Base-by-base conservation (phyloP, 2,329 filamentous ascomycete species). In the Pseudophaeomoniella oleicola region DNA sequence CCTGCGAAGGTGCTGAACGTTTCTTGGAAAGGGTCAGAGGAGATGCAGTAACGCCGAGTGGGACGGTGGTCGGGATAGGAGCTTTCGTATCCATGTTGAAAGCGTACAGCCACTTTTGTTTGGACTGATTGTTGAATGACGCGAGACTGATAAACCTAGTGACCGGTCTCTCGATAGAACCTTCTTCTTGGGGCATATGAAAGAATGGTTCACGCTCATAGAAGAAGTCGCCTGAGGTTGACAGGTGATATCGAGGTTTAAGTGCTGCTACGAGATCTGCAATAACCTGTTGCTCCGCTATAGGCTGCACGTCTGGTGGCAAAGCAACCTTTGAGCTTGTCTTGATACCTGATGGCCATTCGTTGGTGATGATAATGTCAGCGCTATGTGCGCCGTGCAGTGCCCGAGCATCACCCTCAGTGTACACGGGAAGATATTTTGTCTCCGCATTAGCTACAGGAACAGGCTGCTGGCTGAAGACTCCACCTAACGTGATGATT, bases 201-300 rank as follows among this genome's bases (percentile, higher is more conserved):
- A 90, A 78, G 62, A 94, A 98, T 0, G 88, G 85, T 57, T 96
- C 90, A 38, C 90, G 77, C 60, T 98, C 88, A 54, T 79, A 96
- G 58, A 82, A 88, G 48, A 77, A 77, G 4, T 67, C 59, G 1
- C 74, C 68, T 0, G 82, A 82, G 3, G 72, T 66, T 2, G 83
- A 76, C 50, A 96, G 78, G 56, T 96, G 87, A 52, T 98, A 98
- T 17, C 83, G 77, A n/a, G 90, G 90, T 54, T 86, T 90, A 14
- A 98, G 59, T 1, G 74, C 61, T 2, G 77, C 68, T 50, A 81
- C 88, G 9, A 98, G 67, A 41, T 92, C 81, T 4, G 86, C 75
- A 30, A 96, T 65, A 38, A 77, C 74, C 37, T 76, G 69, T n/a
- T 73, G 72, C 39, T 71, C 67, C 3, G 67, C 57, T 2, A 59